These are phyloP conservation scores for Penicillium sclerotigenum DNA, from an alignment of 2,329 filamentous ascomycete species.

Conservation along the genomic window DNA sequence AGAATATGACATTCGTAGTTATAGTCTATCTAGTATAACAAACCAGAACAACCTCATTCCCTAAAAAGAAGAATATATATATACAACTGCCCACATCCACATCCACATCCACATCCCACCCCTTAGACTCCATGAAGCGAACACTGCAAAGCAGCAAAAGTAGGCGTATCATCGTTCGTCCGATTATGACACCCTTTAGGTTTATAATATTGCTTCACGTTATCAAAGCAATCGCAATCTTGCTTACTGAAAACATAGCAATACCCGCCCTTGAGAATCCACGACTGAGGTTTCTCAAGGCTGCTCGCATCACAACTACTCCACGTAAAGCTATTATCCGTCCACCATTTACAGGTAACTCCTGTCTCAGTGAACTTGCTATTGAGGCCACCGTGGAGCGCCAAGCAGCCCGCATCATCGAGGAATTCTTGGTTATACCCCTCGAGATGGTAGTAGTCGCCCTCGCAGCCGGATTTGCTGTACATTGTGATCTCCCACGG, in stretches of 20 bases:
- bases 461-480: neutral
- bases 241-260: neutral
- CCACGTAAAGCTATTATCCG: neutral
- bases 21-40: neutral
- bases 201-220: neutral
- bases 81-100: neutral
- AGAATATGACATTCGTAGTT: neutral
- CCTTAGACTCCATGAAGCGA: neutral
- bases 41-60: neutral
- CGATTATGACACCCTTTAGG: neutral
- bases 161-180: neutral
- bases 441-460: neutral
- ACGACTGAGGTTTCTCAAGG: conserved; percentile 8
- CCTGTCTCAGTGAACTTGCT: neutral
- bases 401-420: neutral
- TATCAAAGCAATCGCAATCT: conserved; percentile 1
- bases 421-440: neutral
- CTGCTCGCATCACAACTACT: conserved; percentile 3
- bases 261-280: conserved; percentile 3
- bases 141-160: neutral
- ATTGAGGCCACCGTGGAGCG: neutral
- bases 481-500: conserved; percentile 2
- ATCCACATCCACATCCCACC: neutral
- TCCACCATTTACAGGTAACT: conserved; percentile 9
- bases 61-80: neutral